Conservation (phyloP, 2,329 filamentous ascomycete species). For the Didymella sp. region DNA sequence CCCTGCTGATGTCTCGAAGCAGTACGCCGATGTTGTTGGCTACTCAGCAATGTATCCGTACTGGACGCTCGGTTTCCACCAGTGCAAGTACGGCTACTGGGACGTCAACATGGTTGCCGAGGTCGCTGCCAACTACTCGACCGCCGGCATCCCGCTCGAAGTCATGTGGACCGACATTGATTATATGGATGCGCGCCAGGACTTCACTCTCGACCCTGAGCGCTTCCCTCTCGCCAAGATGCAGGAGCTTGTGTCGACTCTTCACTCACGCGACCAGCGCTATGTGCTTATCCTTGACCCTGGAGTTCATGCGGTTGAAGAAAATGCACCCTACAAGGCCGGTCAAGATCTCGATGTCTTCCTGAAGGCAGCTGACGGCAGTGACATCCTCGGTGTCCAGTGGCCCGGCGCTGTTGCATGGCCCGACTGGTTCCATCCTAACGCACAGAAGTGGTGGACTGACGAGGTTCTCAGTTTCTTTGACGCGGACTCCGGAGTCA, state of each 20-base stretch:
- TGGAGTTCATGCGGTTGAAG: slow-evolving; percentile 58
- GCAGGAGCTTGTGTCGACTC: slow-evolving; percentile 69
- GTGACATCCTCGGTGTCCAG: slow-evolving; percentile 68
- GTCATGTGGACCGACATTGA: slow-evolving; percentile 79
- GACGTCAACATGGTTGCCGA: slow-evolving; percentile 71
- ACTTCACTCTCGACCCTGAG: slow-evolving; percentile 71
- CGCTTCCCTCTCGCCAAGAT: slow-evolving; percentile 68
- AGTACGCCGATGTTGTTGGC: slow-evolving; percentile 60
- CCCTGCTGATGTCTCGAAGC: slow-evolving; percentile 56
- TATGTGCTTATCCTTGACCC: slow-evolving; percentile 83
- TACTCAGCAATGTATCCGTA: slow-evolving; percentile 59
- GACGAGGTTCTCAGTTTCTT: slow-evolving; percentile 72
- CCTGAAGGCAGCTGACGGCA: slow-evolving; percentile 62
- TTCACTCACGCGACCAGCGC: slow-evolving; percentile 72
- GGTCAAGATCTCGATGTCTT: slow-evolving; percentile 66
- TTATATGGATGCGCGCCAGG: slow-evolving; percentile 66
- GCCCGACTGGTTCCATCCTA: slow-evolving; percentile 77
- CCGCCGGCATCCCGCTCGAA: slow-evolving; percentile 70
- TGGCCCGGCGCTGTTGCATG: slow-evolving; percentile 78
- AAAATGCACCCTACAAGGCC: slow-evolving; percentile 62
- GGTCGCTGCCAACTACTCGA: slow-evolving; percentile 71
- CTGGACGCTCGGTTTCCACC: slow-evolving; percentile 61
- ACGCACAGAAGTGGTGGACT: slow-evolving; percentile 72
- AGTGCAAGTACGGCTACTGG: slow-evolving; percentile 60
- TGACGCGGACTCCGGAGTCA: slow-evolving; percentile 66